A percentile compares a stretch with the other conserved stretches of the same genome.
Conservation (phyloP, 2,329 filamentous ascomycete genomes). For the Canariomyces notabilis region DNA sequence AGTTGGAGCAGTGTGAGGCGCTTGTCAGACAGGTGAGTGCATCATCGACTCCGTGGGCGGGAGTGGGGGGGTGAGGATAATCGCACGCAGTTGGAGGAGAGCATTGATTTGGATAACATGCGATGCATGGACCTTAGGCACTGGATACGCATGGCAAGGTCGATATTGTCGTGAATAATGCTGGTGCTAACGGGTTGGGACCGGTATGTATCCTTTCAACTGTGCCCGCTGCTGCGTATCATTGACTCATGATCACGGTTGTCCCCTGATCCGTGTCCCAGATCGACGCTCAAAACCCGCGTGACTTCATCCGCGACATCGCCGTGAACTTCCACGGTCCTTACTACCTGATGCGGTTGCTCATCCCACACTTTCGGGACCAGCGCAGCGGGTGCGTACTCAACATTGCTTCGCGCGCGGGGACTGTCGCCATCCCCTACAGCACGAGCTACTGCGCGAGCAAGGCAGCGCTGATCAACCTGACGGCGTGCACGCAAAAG, state of each 20-base stretch:
- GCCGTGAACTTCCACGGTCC: conserved; percentile 30
- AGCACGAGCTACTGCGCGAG: conserved; percentile 31
- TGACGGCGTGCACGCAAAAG: conserved; percentile 29
- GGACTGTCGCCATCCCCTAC: conserved; percentile 28
- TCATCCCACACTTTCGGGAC: conserved; percentile 25
- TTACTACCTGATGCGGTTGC: conserved; percentile 29
- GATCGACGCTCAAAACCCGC: conserved; percentile 26
- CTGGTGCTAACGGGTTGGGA: conserved; percentile 27
- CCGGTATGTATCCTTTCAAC: conserved; percentile 20
- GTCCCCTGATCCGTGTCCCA: too few species aligned
- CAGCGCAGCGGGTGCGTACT: conserved; percentile 28
- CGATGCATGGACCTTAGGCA: conserved; percentile 15
- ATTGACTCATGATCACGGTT: too few species aligned
- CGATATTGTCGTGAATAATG: conserved; percentile 30
- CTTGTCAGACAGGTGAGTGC: conserved; percentile 23
- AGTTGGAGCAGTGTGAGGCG: conserved; percentile 24
- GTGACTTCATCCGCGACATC: conserved; percentile 27
- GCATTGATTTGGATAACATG: neutral
- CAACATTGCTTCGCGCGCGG: conserved; percentile 30
- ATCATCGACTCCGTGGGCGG: neutral
- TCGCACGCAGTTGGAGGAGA: neutral
- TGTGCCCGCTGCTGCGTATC: too few species aligned
- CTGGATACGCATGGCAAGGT: conserved; percentile 19
- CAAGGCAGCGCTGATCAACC: conserved; percentile 31
- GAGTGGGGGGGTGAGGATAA: neutral